These are phyloP conservation scores for Mortierella hygrophila DNA, from an alignment of 192 early-diverging fungal species.

Conservation along the genomic window DNA sequence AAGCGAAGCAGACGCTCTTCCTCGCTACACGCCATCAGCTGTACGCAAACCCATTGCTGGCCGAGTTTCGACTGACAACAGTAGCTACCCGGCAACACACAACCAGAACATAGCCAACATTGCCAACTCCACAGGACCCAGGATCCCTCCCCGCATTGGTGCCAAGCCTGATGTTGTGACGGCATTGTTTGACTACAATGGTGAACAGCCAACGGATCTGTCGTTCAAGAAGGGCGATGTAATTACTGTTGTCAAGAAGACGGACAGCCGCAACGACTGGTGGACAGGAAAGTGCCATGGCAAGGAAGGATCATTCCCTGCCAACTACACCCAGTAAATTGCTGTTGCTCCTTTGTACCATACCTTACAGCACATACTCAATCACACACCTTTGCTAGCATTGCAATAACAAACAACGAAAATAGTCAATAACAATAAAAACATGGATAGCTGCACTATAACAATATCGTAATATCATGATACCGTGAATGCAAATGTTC, in stretches of 20 bases:
- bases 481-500: too few species aligned
- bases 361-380: neutral
- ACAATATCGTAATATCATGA: neutral
- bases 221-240: conserved; percentile 88
- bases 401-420: neutral
- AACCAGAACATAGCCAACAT: conserved; percentile 26
- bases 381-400: neutral
- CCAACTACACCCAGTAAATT: conserved; percentile 73
- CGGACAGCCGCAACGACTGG: conserved; percentile 86
- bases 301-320: conserved; percentile 79
- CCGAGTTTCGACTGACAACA: conserved; percentile 47
- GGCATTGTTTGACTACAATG: conserved; percentile 90
- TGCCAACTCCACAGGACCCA: conserved; percentile 50
- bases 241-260: conserved; percentile 82
- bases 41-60: conserved; percentile 30
- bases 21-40: conserved; percentile 37
- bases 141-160: conserved; percentile 48
- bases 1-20: conserved; percentile 15
- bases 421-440: neutral
- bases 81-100: conserved; percentile 2
- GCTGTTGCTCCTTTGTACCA: neutral
- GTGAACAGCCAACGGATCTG: conserved; percentile 85
- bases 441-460: neutral
- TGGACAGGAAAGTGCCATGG: conserved; percentile 86
- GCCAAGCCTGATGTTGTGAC: conserved; percentile 62